Base-by-base conservation (phyloP, 2,329 filamentous ascomycete genomes). In the Fusarium xylarioides region DNA sequence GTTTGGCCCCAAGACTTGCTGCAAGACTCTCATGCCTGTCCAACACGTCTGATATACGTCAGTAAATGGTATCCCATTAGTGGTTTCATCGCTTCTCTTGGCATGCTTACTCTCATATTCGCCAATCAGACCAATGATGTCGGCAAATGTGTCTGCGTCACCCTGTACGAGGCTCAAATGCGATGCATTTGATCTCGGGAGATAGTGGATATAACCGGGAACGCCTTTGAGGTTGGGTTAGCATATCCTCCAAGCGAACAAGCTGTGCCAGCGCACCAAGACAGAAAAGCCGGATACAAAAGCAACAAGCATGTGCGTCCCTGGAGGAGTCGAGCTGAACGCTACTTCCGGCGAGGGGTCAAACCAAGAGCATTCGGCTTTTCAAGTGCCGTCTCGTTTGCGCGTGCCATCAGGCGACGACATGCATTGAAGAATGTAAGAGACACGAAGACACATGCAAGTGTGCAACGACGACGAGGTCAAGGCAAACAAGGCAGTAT, bases 1-100 rank as follows among this genome's bases (percentile, higher is more conserved):
- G 91, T 74, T 94, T 93, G 62, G 93, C 94, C 76, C 94, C 94
- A 32, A 97, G 87, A 77, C 94, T 95, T 65, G 92, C 92, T 52
- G 94, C 95, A 76, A 97, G 90, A 81, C 93, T 95, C 83, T 97
- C 94, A 80, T 95, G 93, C 62, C 93, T 90, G 77, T 93, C 93
- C 58, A 97, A 85, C 21, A 96, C 93, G 73, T 91, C 94, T 88
- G 67, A 11, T 47, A 32, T 43, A n/a, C 40, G 43, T 60, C 58
- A 53, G 66, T 59, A 52, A 68, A 62, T 75, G 67, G 68, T 70
- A 75, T 52, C 71, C 38, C n/a, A 44, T 38, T 28, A 40, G 40
- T 21, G 32, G 34, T 34, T 44, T 38, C 54, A 26, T 30, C 15
- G 30, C 37, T 46, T 18, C 34, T 54, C 44, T 49, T 52, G 49